Base-by-base conservation (phyloP, 495 filamentous ascomycete species). In the Penicillium paxilli region DNA sequence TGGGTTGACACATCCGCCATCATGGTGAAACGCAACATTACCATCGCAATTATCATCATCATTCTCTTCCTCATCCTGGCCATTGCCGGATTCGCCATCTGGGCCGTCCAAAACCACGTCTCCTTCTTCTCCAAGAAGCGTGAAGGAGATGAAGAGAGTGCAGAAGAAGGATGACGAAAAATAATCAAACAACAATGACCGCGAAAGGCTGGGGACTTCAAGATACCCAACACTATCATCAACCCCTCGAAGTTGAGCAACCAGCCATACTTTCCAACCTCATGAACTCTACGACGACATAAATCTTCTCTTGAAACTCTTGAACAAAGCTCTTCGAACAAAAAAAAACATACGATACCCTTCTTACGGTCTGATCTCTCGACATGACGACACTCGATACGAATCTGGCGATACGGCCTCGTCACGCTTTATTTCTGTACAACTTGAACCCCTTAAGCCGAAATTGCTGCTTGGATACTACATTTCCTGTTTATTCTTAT, bases 11-110 rank as follows among this genome's bases (percentile, higher is more conserved):
- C 21, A n/a, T 46, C 52, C 32, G 14, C 28, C 55, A 64, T 53
- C 33, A 86, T 76, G 75, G 79, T 85, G 57, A 74, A 89, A 70
- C 72, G 84, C 76, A 92, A 92, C 82, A 81, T 89, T 73, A 81
- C 85, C 65, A 88, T 92, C 70, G 88, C 87, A 26, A 80, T 92
- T 68, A 92, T 92, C 72, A 86, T 92, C 71, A 90, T 92, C 71
- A 60, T 90, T 35, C 81, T 92, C 55, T 91, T 91, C 72, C 68
- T 90, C 67, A 66, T 90, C 41, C 82, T 92, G 22, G 85, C 85
- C 37, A 70, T 84, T 54, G 84, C 86, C 55, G 86, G 81, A 35
- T 88, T 86, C 63, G 80, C 78, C 49, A 90, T 91, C 74, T 90
- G 84, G 65, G 70, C 74, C 19, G 62, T 76, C 20, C 71, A 78